phyloP scores from a whole-genome alignment of 164 flowering plant species.

The Nymphaea colorata region DNA sequence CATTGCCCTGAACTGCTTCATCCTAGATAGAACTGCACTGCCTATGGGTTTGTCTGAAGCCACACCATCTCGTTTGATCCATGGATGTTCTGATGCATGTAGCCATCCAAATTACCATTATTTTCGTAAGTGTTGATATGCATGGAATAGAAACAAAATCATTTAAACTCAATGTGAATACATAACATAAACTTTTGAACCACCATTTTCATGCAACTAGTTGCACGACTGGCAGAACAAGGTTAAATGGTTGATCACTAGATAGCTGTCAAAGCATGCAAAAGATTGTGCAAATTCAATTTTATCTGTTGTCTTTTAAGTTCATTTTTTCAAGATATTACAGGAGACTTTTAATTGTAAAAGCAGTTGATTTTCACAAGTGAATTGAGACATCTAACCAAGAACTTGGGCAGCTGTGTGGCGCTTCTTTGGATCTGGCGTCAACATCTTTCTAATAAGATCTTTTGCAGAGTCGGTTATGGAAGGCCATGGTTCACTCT shows the following conservation, averaged over 20 bases:
- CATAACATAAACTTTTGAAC: not conserved
- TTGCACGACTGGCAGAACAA: not conserved
- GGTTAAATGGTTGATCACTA: not conserved
- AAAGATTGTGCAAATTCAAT: not conserved
- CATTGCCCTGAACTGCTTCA: slow-evolving; percentile 94
- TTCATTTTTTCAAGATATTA: not conserved
- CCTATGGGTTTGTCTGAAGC: slow-evolving; percentile 74
- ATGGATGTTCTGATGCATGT: slow-evolving; percentile 67
- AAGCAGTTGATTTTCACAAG: not conserved
- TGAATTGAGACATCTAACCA: slow-evolving; percentile 14
- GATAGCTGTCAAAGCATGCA: not conserved
- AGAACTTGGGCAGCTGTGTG: slow-evolving; percentile 79
- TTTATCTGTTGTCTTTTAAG: not conserved
- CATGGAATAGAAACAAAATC: not conserved
- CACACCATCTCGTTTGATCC: slow-evolving; percentile 62
- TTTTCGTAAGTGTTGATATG: not conserved
- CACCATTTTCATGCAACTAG: not conserved
- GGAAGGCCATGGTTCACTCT: slow-evolving; percentile 73
- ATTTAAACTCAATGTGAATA: not conserved
- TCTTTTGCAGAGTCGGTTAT: slow-evolving; percentile 75
- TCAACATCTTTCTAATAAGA: slow-evolving; percentile 64
- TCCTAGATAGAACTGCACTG: slow-evolving; percentile 68
- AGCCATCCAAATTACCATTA: not conserved
- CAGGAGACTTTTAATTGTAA: not conserved
- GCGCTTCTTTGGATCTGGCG: slow-evolving; percentile 49